Evolutionary conservation across 2,329 filamentous ascomycete genomes (phyloP).

Genomic region (Rhynchosporium graminicola): DNA sequence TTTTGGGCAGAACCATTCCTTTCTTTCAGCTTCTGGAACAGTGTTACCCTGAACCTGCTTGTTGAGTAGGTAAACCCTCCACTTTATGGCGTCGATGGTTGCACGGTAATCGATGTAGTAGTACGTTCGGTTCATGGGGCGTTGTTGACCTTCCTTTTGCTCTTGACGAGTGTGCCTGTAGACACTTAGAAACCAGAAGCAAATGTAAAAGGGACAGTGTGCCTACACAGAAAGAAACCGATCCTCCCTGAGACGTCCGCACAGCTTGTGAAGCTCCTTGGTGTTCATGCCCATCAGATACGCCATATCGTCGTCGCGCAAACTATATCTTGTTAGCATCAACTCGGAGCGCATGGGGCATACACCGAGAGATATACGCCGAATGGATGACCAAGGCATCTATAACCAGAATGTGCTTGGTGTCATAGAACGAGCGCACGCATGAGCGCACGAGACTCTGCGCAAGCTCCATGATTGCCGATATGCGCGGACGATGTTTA

Average conservation of each 20-base stretch:
- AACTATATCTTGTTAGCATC: constrained; percentile 46
- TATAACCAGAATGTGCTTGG: constrained; percentile 78
- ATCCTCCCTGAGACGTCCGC: constrained; percentile 81
- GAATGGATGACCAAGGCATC: constrained; percentile 77
- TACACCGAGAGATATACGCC: constrained; percentile 51
- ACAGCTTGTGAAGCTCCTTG: constrained; percentile 89
- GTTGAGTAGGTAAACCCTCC: constrained; percentile 83
- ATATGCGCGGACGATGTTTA: neutral
- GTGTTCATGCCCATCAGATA: constrained; percentile 85
- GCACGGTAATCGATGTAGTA: constrained; percentile 96
- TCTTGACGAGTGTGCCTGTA: constrained; percentile 72
- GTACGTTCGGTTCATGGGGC: constrained; percentile 85
- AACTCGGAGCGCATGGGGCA: constrained; percentile 18
- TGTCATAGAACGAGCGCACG: constrained; percentile 82
- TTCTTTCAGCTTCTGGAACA: constrained; percentile 79
- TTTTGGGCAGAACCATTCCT: constrained; percentile 82
- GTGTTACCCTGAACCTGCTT: constrained; percentile 85
- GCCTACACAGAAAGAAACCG: constrained; percentile 76
- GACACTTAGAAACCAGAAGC: constrained; percentile 1
- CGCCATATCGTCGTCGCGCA: constrained; percentile 86
- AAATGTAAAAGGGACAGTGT: neutral
- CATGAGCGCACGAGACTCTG: constrained; percentile 84
- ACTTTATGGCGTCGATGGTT: constrained; percentile 95
- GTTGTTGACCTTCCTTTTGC: constrained; percentile 75
- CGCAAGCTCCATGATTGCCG: constrained; percentile 60